Evolutionary conservation across 495 filamentous ascomycete species (phyloP).

Genomic region (Penicillium riverlandense): DNA sequence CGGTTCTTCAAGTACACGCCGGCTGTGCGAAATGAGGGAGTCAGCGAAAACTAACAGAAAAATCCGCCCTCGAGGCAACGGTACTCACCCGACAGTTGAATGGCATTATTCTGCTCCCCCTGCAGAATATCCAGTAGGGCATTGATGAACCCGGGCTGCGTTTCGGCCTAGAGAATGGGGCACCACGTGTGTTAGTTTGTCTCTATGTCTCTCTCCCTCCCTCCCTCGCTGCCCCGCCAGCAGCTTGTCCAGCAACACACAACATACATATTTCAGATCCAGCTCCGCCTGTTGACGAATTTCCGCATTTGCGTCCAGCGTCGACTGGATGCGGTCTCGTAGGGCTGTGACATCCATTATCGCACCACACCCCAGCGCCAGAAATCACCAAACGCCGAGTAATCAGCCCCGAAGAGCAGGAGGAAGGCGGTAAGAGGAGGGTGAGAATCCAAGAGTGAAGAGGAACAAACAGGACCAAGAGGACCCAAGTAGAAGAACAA

Average conservation of each 20-base stretch:
- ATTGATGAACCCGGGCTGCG: slow-evolving; percentile 82
- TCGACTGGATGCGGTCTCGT: slow-evolving; percentile 80
- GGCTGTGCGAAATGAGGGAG: slow-evolving; percentile 46
- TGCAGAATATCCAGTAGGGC: slow-evolving; percentile 86
- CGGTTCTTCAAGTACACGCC: slow-evolving; percentile 98
- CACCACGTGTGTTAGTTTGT: slow-evolving; percentile 3
- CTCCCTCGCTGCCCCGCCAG: slow-evolving; percentile 5
- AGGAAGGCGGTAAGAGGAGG: slow-evolving; percentile 4
- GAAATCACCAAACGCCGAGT: slow-evolving; percentile 18
- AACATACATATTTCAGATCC: slow-evolving; percentile 83
- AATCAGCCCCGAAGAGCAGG: slow-evolving; percentile 10
- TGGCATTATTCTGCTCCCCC: slow-evolving; percentile 71
- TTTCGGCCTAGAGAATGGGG: slow-evolving; percentile 65
- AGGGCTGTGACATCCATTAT: slow-evolving; percentile 83
- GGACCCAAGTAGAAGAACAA: no score
- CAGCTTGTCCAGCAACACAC: slow-evolving; percentile 9
- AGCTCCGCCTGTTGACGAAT: slow-evolving; percentile 80
- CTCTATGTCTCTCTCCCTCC: no score
- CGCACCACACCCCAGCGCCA: slow-evolving; percentile 32
- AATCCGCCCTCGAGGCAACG: slow-evolving; percentile 1
- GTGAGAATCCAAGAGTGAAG: neutral
- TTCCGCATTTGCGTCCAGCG: slow-evolving; percentile 78
- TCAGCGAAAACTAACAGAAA: slow-evolving; percentile 9
- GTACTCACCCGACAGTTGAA: slow-evolving; percentile 76
- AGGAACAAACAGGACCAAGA: no score